Base-by-base conservation (phyloP, 495 filamentous ascomycete genomes). In the Lindgomyces ingoldianus region DNA sequence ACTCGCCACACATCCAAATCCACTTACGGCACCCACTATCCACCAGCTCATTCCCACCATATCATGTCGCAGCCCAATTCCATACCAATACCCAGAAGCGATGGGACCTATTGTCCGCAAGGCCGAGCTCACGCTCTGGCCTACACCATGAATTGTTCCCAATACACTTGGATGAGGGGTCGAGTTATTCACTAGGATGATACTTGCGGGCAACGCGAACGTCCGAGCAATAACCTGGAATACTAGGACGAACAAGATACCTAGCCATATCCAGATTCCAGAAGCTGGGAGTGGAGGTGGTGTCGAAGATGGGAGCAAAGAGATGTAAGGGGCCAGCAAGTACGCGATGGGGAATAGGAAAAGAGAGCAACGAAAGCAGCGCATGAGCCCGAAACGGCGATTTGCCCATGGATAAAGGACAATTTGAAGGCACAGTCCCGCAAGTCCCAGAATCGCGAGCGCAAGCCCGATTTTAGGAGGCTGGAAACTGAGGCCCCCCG, bases 131-230 rank as follows among this genome's bases (percentile, higher is more conserved):
- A 64, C 65, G 4, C 65, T 69, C 30, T 73, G 71, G 9, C 71
- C 73, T 6, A 74, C 30, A 3, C 73, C 73, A 55, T 74, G 73
- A 26, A 74, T 71, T 11, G 73, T 72, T 4, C 62, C 70, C 21
- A 74, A 61, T 10, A 74, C 73, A 33, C 64, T 67, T 2, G 73
- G 73, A 42, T 74, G 73, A 6, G 73, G 73, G 1, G 58, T 57
- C 50, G 64, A 65, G 49, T 74, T 74, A 44, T 74, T 74, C 16
- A 74, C 51, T 11, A 74, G 46, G 56, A 74, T 72, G 57, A 73
- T 72, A 14, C 59, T 59, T 0, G 70, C 70, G 0, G 73, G 73
- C 14, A 74, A 57, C 4, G 69, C 71, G 47, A 74, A 74, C 0
- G 73, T 74, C 4, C 73, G 61, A 12, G 70, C 73, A 2, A 63